A percentile compares a stretch with the other conserved stretches of the same genome.
These are phyloP conservation scores for Kappamyces sp. DNA, from an alignment of 192 early-diverging fungal genomes.

Conservation along the genomic window DNA sequence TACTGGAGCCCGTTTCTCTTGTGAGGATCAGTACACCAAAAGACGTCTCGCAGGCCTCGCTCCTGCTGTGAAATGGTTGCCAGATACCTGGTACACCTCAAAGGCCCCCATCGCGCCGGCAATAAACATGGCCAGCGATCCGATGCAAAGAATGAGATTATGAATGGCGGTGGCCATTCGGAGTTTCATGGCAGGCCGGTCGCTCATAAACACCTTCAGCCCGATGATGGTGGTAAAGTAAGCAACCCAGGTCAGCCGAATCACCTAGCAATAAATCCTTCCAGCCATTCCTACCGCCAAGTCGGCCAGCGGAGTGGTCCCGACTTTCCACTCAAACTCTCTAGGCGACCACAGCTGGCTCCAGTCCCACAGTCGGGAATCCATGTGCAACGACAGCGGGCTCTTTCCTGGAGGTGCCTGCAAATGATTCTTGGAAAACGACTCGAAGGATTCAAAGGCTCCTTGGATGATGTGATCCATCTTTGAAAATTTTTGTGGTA, in stretches of 20 bases:
- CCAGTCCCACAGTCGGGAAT: conserved; percentile 25
- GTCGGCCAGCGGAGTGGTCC: conserved; percentile 17
- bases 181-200: conserved; percentile 22
- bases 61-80: conserved; percentile 11
- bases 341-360: conserved; percentile 16
- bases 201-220: conserved; percentile 27
- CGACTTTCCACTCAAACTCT: conserved; percentile 19
- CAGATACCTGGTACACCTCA: conserved; percentile 5
- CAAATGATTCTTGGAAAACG: conserved; percentile 7
- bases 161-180: conserved; percentile 20
- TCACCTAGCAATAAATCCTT: conserved; percentile 20
- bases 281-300: conserved; percentile 4
- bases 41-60: conserved; percentile 34
- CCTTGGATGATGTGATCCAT: too few relatives aligned
- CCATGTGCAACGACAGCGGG: neutral
- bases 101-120: conserved; percentile 7
- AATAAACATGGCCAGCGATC: conserved; percentile 33
- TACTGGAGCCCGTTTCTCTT: conserved; percentile 22
- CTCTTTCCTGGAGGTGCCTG: neutral
- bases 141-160: conserved; percentile 28
- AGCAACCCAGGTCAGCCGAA: conserved; percentile 28
- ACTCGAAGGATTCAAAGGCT: too few relatives aligned
- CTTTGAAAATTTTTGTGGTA: too few relatives aligned
- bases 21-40: conserved; percentile 30
- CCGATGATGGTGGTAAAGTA: conserved; percentile 33